Evolutionary conservation across 2,329 filamentous ascomycete species (phyloP).

Genomic region (Beauveria sp.): DNA sequence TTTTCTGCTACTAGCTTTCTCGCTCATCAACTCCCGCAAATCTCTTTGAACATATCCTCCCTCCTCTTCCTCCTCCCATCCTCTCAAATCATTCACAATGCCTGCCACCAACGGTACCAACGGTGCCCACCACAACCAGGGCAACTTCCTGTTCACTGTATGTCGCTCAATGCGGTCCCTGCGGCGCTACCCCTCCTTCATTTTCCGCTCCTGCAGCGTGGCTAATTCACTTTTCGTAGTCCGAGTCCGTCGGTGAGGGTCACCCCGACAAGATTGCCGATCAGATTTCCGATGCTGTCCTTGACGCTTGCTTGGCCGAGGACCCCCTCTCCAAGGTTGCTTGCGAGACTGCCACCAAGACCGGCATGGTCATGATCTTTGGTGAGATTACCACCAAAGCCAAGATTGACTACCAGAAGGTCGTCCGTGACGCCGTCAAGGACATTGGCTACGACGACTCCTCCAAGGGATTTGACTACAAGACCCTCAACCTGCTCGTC

Average conservation of each 20-base stretch:
- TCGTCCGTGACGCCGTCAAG: constrained; percentile 91
- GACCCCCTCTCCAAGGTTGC: constrained; percentile 98
- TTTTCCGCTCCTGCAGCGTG: neutral
- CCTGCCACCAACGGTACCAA: constrained; percentile 42
- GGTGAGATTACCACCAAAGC: constrained; percentile 98
- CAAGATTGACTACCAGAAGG: constrained; percentile 93
- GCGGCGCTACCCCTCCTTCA: neutral
- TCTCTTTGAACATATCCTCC: constrained; percentile 18
- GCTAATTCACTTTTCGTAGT: constrained; percentile 38
- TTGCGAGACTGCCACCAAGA: constrained; percentile 99
- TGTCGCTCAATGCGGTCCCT: constrained; percentile 18
- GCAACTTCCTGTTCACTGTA: constrained; percentile 79
- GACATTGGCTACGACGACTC: constrained; percentile 98
- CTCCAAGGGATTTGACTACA: constrained; percentile 98
- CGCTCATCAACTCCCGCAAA: constrained; percentile 23
- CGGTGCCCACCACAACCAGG: constrained; percentile 49
- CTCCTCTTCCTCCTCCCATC: constrained; percentile 17
- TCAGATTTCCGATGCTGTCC: constrained; percentile 95
- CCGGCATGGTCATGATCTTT: constrained; percentile 98
- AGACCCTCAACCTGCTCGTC: constrained; percentile 97
- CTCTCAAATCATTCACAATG: constrained; percentile 44
- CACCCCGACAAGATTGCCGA: constrained; percentile 98
- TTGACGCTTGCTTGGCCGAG: constrained; percentile 92
- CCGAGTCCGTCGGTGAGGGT: constrained; percentile 82
- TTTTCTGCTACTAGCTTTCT: constrained; percentile 14